Evolutionary conservation across 164 flowering plant species (phyloP).

Genomic region (Houttuynia cordata): DNA sequence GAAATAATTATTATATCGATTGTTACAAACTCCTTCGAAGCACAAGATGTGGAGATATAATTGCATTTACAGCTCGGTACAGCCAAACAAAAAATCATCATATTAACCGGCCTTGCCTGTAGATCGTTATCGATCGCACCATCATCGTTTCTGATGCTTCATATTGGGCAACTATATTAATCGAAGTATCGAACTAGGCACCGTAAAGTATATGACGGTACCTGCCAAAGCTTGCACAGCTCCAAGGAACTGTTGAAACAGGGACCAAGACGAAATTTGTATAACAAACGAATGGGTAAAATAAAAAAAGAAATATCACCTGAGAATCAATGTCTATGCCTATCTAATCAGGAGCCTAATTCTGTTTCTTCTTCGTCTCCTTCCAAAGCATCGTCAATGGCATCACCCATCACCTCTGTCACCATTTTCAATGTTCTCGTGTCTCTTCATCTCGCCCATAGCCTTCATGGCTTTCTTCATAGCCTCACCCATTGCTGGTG

Average conservation of each 20-base stretch:
- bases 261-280: not conserved
- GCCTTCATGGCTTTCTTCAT: constrained; percentile 91
- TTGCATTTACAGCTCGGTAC: not conserved
- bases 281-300: not conserved
- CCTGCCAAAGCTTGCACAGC: too few relatives aligned
- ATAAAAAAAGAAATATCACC: constrained; percentile 23
- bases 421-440: constrained; percentile 86
- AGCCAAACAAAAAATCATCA: not conserved
- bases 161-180: constrained; percentile 50
- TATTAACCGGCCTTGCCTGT: constrained; percentile 75
- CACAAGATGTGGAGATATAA: not conserved
- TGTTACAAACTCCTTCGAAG: not conserved
- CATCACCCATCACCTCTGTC: constrained; percentile 77
- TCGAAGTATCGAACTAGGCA: constrained; percentile 47
- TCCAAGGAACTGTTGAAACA: not conserved
- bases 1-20: not conserved
- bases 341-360: constrained; percentile 76
- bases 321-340: constrained; percentile 64
- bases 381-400: constrained; percentile 81
- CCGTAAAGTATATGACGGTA: constrained; percentile 52
- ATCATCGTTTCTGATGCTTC: constrained; percentile 44
- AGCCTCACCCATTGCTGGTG: constrained; percentile 91
- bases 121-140: constrained; percentile 55
- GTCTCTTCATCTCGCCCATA: constrained; percentile 89
- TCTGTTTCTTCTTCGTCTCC: constrained; percentile 90